Evolutionary conservation across 352 stramenopile genomes (phyloP).

Genomic region (Globisporangium mamillatum): DNA sequence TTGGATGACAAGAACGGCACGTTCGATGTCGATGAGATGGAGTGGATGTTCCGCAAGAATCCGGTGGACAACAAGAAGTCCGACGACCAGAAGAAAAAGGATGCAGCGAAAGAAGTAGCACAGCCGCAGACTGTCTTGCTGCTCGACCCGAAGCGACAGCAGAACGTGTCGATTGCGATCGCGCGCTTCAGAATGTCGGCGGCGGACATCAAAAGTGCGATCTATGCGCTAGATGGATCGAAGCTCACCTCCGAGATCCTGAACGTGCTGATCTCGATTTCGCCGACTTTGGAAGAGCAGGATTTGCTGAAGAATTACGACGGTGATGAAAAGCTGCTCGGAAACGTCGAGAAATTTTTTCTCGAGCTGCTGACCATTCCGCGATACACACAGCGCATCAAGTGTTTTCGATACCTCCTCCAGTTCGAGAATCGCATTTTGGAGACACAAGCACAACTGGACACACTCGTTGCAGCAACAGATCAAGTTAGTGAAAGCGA

Average conservation of each 20-base stretch:
- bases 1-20: constrained; percentile 64
- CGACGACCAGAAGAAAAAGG: constrained; percentile 78
- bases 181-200: constrained; percentile 93
- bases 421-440: constrained; percentile 85
- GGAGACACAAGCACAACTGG: constrained; percentile 78
- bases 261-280: constrained; percentile 87
- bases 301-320: constrained; percentile 91
- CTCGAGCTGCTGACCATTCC: constrained; percentile 83
- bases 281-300: constrained; percentile 87
- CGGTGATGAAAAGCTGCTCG: constrained; percentile 80
- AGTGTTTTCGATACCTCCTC: constrained; percentile 85
- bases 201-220: constrained; percentile 80
- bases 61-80: constrained; percentile 55
- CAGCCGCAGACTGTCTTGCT: constrained; percentile 78
- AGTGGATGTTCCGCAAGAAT: constrained; percentile 89
- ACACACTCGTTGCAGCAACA: constrained; percentile 76
- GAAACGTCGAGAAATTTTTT: constrained; percentile 88
- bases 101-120: constrained; percentile 36
- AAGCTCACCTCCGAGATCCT: constrained; percentile 80
- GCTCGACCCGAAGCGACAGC: constrained; percentile 95
- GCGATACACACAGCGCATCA: constrained; percentile 85
- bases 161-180: constrained; percentile 98
- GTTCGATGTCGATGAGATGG: constrained; percentile 80
- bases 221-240: constrained; percentile 75
- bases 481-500: constrained; percentile 80